Conservation (phyloP, 495 filamentous ascomycete genomes). For the Talaromyces ruber region DNA sequence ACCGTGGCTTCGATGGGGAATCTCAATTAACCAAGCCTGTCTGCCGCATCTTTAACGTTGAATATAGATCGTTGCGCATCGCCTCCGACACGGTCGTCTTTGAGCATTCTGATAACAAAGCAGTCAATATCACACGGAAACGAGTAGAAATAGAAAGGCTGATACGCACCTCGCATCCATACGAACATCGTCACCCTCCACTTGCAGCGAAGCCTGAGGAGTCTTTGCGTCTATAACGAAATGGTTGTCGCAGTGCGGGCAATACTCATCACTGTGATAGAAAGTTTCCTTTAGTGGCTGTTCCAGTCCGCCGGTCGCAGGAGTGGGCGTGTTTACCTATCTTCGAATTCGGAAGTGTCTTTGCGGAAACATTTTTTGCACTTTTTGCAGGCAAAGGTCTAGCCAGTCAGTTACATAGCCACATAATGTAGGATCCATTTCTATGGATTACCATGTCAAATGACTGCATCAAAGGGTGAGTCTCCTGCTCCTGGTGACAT, state of each 20-base stretch:
- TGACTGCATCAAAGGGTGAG: slow-evolving; percentile 64
- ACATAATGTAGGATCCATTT: not conserved
- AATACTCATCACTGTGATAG: slow-evolving; percentile 78
- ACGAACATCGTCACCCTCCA: slow-evolving; percentile 86
- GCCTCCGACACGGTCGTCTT: slow-evolving; percentile 72
- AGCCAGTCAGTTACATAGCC: not conserved
- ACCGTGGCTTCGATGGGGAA: not conserved
- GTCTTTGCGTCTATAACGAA: slow-evolving; percentile 84
- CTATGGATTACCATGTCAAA: slow-evolving; percentile 62
- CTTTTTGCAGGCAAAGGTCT: slow-evolving; percentile 91
- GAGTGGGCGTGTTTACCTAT: slow-evolving; percentile 42
- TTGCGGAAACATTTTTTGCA: slow-evolving; percentile 98
- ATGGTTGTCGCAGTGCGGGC: slow-evolving; percentile 99
- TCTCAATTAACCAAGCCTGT: slow-evolving; percentile 56
- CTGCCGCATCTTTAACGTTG: slow-evolving; percentile 58
- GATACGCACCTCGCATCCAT: slow-evolving; percentile 54
- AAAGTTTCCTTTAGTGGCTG: not conserved
- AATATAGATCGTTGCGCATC: slow-evolving; percentile 60
- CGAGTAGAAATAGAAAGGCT: not conserved
- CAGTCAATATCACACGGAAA: not conserved
- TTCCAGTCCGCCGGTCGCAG: not conserved
- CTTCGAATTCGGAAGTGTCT: slow-evolving; percentile 83
- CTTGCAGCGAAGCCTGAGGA: slow-evolving; percentile 66
- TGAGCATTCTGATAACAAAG: slow-evolving; percentile 60
- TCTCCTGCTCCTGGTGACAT: slow-evolving; percentile 77